phyloP scores from a whole-genome alignment of 1,284 basidiomycete genomes.

The Mycosarcoma mackinlayi region DNA sequence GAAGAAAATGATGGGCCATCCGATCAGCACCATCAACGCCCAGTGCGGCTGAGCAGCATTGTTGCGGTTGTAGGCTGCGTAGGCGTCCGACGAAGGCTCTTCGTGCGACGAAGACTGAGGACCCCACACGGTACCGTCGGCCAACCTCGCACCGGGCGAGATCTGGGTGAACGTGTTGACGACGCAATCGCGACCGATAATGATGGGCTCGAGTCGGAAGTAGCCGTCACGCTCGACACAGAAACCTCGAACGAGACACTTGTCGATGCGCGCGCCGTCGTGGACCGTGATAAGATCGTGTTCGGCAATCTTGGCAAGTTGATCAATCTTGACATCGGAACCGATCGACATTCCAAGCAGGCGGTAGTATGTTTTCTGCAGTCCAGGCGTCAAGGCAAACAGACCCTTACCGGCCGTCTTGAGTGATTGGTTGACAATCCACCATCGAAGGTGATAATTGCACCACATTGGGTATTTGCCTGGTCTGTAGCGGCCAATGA shows the following conservation, averaged over 20 bases:
- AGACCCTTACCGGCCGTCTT: constrained; percentile 66
- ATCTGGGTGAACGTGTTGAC: constrained; percentile 68
- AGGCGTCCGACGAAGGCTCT: constrained; percentile 65
- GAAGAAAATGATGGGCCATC: constrained; percentile 60
- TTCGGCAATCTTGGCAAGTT: constrained; percentile 63
- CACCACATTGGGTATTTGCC: constrained; percentile 68
- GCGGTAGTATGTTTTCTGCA: constrained; percentile 65
- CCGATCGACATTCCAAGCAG: constrained; percentile 67
- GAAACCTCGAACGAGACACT: constrained; percentile 66
- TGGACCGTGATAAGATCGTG: constrained; percentile 68
- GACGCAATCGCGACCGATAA: constrained; percentile 68
- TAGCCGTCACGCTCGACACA: constrained; percentile 68
- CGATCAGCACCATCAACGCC: constrained; percentile 61
- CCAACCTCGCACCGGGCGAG: constrained; percentile 66
- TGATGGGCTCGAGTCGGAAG: constrained; percentile 67
- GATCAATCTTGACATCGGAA: constrained; percentile 64
- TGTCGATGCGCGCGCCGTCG: constrained; percentile 66
- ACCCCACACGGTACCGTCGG: constrained; percentile 68
- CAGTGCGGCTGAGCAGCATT: constrained; percentile 60
- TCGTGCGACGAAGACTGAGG: constrained; percentile 67
- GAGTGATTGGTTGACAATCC: constrained; percentile 68
- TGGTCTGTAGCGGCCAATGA: constrained; percentile 66
- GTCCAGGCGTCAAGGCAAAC: constrained; percentile 61
- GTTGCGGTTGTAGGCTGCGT: constrained; percentile 66
- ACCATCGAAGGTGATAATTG: constrained; percentile 68